Evolutionary conservation across 192 early-diverging fungal genomes (phyloP).

Genomic region (Kickxella alabastrina): DNA sequence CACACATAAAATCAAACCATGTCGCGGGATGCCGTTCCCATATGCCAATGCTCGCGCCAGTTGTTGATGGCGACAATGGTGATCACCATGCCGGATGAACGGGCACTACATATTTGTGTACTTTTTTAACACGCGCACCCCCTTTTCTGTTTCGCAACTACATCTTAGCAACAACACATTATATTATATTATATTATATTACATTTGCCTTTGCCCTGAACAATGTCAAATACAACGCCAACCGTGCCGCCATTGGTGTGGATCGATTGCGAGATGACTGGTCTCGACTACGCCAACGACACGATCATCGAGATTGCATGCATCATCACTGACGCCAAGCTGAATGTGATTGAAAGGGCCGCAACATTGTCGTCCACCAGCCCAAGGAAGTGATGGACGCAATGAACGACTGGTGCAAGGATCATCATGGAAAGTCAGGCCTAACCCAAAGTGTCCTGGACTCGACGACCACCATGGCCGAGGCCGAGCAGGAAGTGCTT

Average conservation of each 20-base stretch:
- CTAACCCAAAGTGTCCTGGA: constrained; percentile 70
- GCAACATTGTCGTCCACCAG: constrained; percentile 71
- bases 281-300: constrained; percentile 57
- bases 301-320: constrained; percentile 87
- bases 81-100: too few species aligned
- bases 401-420: constrained; percentile 90
- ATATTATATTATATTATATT: neutral
- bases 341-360: constrained; percentile 79
- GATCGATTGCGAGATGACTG: constrained; percentile 55
- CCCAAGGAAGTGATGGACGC: constrained; percentile 68
- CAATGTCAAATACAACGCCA: neutral
- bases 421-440: constrained; percentile 84
- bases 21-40: too few species aligned
- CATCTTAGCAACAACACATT: neutral
- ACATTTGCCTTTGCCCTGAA: neutral
- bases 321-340: constrained; percentile 82
- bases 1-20: too few species aligned
- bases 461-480: constrained; percentile 58
- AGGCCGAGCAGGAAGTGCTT: constrained; percentile 73
- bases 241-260: constrained; percentile 38
- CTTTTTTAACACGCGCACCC: too few species aligned
- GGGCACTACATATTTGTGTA: too few species aligned
- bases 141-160: too few species aligned
- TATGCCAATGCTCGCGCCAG: too few species aligned
- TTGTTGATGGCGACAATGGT: too few species aligned